Conservation (phyloP, 2,329 filamentous ascomycete genomes). For the Thielaviopsis musarum region DNA sequence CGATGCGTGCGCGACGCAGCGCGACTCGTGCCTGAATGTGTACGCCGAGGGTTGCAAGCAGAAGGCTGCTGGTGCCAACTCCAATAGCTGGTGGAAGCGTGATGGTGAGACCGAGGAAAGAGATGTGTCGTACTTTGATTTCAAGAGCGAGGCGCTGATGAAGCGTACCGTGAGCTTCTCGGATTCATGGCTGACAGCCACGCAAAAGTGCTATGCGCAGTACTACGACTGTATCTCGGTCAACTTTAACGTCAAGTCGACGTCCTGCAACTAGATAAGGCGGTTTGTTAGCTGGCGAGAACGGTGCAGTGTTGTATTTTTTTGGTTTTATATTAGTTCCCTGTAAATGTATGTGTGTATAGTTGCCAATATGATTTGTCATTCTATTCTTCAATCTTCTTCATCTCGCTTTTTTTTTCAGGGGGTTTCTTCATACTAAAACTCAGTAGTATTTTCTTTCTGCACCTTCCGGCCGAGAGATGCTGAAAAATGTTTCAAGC, state of each 20-base stretch:
- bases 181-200: conserved; percentile 27
- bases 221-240: conserved; percentile 29
- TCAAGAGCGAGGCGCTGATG: conserved; percentile 35
- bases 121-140: conserved; percentile 29
- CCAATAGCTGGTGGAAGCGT: conserved; percentile 18
- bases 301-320: background rate
- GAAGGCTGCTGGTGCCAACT: conserved; percentile 15
- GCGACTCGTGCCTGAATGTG: conserved; percentile 27
- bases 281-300: background rate
- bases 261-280: conserved; percentile 16
- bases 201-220: conserved; percentile 30
- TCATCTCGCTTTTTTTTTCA: no score
- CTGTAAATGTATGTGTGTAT: no score
- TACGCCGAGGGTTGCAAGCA: conserved; percentile 33
- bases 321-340: no score
- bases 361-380: no score
- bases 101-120: conserved; percentile 18
- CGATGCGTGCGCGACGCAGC: conserved; percentile 37
- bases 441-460: no score
- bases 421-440: no score
- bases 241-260: conserved; percentile 28
- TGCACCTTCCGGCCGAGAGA: no score
- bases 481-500: no score
- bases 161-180: conserved; percentile 32
- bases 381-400: no score